phyloP scores from a whole-genome alignment of 768 basidiomycete genomes.

The Mycena latifolia region DNA sequence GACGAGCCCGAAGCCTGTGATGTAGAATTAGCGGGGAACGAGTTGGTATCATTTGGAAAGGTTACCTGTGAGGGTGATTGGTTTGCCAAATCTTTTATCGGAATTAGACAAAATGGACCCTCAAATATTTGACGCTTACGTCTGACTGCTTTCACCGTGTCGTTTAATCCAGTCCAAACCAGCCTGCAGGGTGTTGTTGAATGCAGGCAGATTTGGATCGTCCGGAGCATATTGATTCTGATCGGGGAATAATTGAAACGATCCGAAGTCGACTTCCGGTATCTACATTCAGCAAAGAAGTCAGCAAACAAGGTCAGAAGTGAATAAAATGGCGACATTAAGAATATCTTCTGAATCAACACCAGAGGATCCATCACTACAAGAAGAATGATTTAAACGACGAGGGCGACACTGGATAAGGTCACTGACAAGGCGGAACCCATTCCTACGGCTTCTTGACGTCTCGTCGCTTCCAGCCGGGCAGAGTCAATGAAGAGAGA shows the following conservation, averaged over 20 bases:
- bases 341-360: slow-evolving; percentile 77
- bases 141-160: slow-evolving; percentile 57
- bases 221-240: slow-evolving; percentile 62
- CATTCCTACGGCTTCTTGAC: slow-evolving; percentile 56
- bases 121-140: slow-evolving; percentile 50
- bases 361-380: slow-evolving; percentile 67
- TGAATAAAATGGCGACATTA: slow-evolving; percentile 37
- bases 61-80: slow-evolving; percentile 45
- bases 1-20: slow-evolving; percentile 71
- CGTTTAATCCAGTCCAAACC: slow-evolving; percentile 68
- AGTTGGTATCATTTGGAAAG: no score
- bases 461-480: slow-evolving; percentile 55
- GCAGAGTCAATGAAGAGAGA: slow-evolving; percentile 18
- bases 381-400: no score
- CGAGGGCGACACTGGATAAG: neutral
- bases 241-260: slow-evolving; percentile 79
- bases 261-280: slow-evolving; percentile 66
- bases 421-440: slow-evolving; percentile 57
- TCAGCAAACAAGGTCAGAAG: neutral
- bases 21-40: no score
- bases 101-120: slow-evolving; percentile 6
- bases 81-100: slow-evolving; percentile 65
- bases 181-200: slow-evolving; percentile 63
- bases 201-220: slow-evolving; percentile 63
- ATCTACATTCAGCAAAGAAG: slow-evolving; percentile 43